phyloP scores from a whole-genome alignment of 176 grass and related monocot genomes.

The Thinopyrum elongatum region DNA sequence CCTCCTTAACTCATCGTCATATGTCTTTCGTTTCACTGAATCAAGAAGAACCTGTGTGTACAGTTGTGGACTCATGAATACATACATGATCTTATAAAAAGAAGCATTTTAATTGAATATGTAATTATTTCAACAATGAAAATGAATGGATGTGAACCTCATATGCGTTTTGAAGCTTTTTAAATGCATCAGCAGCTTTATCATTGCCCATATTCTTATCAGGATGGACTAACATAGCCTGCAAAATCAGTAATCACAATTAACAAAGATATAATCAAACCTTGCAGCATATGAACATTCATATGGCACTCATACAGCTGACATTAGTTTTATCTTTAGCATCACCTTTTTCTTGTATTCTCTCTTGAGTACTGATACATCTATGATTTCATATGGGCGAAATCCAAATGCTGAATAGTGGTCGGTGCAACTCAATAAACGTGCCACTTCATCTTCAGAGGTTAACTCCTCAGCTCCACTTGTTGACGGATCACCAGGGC shows the following conservation, averaged over 20 bases:
- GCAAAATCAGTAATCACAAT: conserved; percentile 46
- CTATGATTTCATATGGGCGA: conserved; percentile 68
- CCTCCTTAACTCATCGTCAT: conserved; percentile 95
- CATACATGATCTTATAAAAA: conserved; percentile 14
- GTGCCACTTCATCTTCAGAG: conserved; percentile 88
- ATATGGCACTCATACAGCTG: background rate
- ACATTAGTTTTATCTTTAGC: conserved; percentile 23
- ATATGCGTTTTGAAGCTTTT: conserved; percentile 99
- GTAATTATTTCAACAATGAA: conserved; percentile 18
- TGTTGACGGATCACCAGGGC: conserved; percentile 72
- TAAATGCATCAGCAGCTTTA: conserved; percentile 99
- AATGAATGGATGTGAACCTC: conserved; percentile 57
- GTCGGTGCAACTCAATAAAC: conserved; percentile 82
- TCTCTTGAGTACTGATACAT: conserved; percentile 77
- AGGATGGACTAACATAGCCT: conserved; percentile 99
- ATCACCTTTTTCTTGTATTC: conserved; percentile 99
- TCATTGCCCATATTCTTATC: conserved; percentile 99
- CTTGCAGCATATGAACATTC: conserved; percentile 16
- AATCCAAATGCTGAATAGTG: conserved; percentile 97
- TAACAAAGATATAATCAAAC: conserved; percentile 18
- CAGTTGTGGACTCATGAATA: conserved; percentile 35
- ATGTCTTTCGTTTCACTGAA: conserved; percentile 90
- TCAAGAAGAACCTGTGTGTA: conserved; percentile 91
- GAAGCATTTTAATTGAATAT: background rate
- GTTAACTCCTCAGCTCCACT: conserved; percentile 76